These are phyloP conservation scores for Cucurbita moschata DNA, from an alignment of 306 rosid genomes.

Conservation along the genomic window DNA sequence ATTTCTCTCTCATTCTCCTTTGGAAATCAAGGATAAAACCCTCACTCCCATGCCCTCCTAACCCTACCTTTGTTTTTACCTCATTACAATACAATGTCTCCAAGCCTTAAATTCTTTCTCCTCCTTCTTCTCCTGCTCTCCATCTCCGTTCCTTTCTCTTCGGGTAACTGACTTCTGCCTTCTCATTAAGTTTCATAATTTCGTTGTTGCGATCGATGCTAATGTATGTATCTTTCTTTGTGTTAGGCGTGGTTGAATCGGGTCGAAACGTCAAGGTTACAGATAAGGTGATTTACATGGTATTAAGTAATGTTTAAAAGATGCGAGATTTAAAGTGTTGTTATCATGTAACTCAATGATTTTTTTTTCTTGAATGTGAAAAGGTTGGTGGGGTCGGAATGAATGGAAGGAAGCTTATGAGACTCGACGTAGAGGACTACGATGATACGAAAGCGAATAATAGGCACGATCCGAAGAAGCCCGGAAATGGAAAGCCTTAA, in stretches of 20 bases:
- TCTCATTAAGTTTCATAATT: background rate
- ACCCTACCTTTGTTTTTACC: background rate
- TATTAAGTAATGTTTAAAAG: background rate
- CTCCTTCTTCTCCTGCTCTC: background rate
- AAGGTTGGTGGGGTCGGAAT: background rate
- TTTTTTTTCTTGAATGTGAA: background rate
- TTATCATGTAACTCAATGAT: background rate
- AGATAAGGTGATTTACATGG: background rate
- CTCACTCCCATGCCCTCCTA: background rate
- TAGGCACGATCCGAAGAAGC: slow-evolving; percentile 13
- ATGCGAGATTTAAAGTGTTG: too few species aligned
- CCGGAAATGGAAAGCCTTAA: slow-evolving; percentile 13
- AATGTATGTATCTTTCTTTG: background rate
- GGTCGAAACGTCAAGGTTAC: too few species aligned
- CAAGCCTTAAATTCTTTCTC: background rate
- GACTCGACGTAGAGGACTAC: background rate
- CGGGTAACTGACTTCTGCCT: background rate
- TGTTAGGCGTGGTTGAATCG: background rate
- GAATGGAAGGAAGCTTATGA: slow-evolving; percentile 9
- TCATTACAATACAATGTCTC: background rate
- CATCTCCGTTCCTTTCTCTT: background rate
- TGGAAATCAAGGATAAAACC: background rate
- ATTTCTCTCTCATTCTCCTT: background rate
- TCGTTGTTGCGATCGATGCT: background rate
- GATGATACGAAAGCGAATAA: slow-evolving; percentile 3